These are phyloP conservation scores for Penicillium sp. DNA, from an alignment of 2,329 filamentous ascomycete species.

Conservation along the genomic window DNA sequence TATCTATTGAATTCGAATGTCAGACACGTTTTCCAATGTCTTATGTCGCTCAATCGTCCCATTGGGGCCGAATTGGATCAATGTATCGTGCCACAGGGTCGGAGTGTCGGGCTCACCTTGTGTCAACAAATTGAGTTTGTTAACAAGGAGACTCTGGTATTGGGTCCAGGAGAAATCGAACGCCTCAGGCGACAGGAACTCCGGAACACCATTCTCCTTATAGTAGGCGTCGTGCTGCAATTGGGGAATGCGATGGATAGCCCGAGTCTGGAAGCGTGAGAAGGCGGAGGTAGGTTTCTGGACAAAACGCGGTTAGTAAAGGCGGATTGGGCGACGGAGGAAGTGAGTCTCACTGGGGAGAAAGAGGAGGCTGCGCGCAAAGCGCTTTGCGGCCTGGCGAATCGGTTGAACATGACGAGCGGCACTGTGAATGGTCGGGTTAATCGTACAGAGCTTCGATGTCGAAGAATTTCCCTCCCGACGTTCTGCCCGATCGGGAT, in stretches of 20 bases:
- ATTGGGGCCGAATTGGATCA: background rate
- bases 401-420: conserved; percentile 45
- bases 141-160: conserved; percentile 72
- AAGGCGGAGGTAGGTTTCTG: conserved; percentile 40
- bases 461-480: conserved; percentile 40
- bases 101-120: conserved; percentile 58
- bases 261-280: conserved; percentile 39
- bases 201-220: conserved; percentile 59
- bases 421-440: conserved; percentile 19
- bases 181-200: conserved; percentile 66
- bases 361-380: conserved; percentile 42
- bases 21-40: background rate
- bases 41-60: background rate
- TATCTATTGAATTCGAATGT: conserved; percentile 50
- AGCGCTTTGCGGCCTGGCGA: conserved; percentile 46
- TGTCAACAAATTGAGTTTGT: conserved; percentile 73
- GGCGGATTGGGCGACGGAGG: conserved; percentile 10
- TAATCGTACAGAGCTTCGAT: conserved; percentile 20
- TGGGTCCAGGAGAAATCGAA: conserved; percentile 78
- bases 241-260: conserved; percentile 49
- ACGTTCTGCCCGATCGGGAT: conserved; percentile 26
- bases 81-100: conserved; percentile 3
- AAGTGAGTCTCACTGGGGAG: conserved; percentile 32
- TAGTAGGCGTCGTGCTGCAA: conserved; percentile 51
- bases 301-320: conserved; percentile 24